phyloP scores from a whole-genome alignment of 176 grass and related monocot genomes.

The Oropetium thomaeum region DNA sequence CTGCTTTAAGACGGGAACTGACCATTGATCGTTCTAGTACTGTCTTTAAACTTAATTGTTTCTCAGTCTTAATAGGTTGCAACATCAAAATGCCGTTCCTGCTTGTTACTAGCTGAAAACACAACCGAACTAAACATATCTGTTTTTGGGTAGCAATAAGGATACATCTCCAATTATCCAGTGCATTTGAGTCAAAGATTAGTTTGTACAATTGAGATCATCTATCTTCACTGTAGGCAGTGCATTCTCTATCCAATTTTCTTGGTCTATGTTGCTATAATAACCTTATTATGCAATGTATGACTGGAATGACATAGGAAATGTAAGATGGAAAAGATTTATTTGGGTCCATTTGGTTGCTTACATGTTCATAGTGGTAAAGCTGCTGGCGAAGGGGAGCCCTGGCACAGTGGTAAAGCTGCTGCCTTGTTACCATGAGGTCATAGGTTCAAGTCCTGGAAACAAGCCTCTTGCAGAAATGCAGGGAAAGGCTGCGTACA shows the following conservation, averaged over 20 bases:
- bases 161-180: neutral
- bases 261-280: neutral
- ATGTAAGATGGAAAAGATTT: neutral
- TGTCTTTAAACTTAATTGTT: neutral
- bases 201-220: neutral
- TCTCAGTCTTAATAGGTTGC: neutral
- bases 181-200: neutral
- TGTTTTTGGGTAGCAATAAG: neutral
- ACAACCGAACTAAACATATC: neutral
- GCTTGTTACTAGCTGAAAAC: neutral
- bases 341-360: neutral
- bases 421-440: too few relatives aligned
- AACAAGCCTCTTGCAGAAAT: too few relatives aligned
- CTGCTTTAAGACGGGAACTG: constrained; percentile 3
- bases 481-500: too few relatives aligned
- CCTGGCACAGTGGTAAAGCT: too few relatives aligned
- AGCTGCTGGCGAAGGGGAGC: too few relatives aligned
- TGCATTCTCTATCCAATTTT: neutral
- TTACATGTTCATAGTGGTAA: too few relatives aligned
- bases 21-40: neutral
- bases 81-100: neutral
- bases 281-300: neutral
- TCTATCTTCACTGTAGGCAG: neutral
- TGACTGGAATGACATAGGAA: neutral
- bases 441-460: too few relatives aligned